A percentile compares a stretch with the other conserved stretches of the same genome.
Evolutionary conservation across 352 stramenopile species (phyloP).

Genomic region (Pythium coloratum): DNA sequence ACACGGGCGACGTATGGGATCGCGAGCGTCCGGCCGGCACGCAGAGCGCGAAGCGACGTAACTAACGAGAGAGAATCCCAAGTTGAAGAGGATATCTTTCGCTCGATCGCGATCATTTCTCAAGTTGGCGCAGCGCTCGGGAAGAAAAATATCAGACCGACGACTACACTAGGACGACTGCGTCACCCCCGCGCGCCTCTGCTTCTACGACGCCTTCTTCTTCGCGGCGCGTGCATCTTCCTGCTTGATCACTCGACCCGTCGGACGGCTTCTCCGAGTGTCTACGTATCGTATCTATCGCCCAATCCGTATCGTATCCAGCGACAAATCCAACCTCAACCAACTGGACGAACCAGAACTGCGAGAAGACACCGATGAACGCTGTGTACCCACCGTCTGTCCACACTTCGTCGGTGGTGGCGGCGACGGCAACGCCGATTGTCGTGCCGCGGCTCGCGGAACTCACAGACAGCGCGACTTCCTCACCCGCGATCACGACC

Average conservation of each 20-base stretch:
- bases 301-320: background rate
- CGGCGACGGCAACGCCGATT: slow-evolving; percentile 12
- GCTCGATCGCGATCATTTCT: slow-evolving; percentile 19
- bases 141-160: background rate
- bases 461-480: slow-evolving; percentile 7
- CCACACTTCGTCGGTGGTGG: background rate
- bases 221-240: no score
- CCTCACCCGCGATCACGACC: slow-evolving; percentile 18
- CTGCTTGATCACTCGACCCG: no score
- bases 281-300: background rate
- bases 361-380: slow-evolving; percentile 7
- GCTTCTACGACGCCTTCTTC: no score
- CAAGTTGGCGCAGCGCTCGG: slow-evolving; percentile 23
- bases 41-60: slow-evolving; percentile 11
- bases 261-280: no score
- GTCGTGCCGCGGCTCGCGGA: slow-evolving; percentile 14
- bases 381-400: background rate
- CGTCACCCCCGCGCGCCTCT: no score
- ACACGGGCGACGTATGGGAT: slow-evolving; percentile 16
- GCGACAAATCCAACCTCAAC: background rate
- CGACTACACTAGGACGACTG: no score
- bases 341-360: slow-evolving; percentile 1
- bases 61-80: slow-evolving; percentile 20
- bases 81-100: slow-evolving; percentile 33
- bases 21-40: background rate